These are phyloP conservation scores for Rhizopogon rudus DNA, from an alignment of 768 basidiomycete genomes.

Conservation along the genomic window DNA sequence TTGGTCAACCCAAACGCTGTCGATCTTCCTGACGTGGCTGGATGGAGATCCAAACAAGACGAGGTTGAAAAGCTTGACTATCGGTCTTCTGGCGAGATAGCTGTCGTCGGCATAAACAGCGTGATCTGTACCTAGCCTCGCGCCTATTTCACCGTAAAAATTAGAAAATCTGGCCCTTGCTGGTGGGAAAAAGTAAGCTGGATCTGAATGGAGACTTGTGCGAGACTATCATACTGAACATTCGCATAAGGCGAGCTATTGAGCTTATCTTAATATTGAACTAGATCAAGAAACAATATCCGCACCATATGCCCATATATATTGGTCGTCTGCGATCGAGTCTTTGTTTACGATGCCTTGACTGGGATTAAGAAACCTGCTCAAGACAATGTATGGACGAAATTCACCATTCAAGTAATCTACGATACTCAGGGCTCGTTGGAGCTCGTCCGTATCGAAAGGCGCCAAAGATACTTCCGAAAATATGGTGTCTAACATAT, in stretches of 20 bases:
- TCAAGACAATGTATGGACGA: neutral
- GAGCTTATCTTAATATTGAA: neutral
- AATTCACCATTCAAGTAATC: constrained; percentile 2
- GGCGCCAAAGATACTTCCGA: constrained; percentile 3
- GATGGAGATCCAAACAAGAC: constrained; percentile 44
- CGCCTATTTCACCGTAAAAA: constrained; percentile 31
- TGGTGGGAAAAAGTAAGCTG: constrained; percentile 1
- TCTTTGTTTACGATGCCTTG: neutral
- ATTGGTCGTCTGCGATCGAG: neutral
- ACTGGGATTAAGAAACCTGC: neutral
- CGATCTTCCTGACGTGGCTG: constrained; percentile 27
- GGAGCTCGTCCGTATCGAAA: constrained; percentile 4
- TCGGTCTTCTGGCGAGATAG: neutral
- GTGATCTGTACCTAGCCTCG: constrained; percentile 26
- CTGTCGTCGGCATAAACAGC: constrained; percentile 14
- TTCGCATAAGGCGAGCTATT: constrained; percentile 6
- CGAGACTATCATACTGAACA: constrained; percentile 1
- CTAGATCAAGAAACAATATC: neutral
- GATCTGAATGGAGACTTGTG: neutral
- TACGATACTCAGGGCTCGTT: neutral
- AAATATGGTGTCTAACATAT: neutral
- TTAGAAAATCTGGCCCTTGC: constrained; percentile 27
- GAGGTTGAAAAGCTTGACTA: constrained; percentile 1
- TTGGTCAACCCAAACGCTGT: constrained; percentile 5
- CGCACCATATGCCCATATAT: neutral